Evolutionary conservation across 306 rosid species (phyloP).

Genomic region (Fragaria iinumae): DNA sequence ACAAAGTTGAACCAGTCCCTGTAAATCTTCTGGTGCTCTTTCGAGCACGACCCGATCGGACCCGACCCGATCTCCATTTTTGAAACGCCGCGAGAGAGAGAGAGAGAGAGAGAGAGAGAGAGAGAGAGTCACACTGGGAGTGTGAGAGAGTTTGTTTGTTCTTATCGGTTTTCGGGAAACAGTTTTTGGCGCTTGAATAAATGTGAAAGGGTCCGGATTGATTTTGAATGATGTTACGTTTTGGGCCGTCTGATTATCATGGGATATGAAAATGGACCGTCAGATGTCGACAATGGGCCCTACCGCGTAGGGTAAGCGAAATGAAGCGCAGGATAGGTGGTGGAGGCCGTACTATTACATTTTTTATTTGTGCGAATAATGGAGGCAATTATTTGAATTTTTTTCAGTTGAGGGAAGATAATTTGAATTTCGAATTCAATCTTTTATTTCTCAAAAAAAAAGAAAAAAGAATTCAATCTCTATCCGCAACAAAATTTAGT

Average conservation of each 20-base stretch:
- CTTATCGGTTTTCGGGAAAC: not conserved
- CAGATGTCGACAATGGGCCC: not conserved
- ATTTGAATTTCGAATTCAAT: not conserved
- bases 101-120: not conserved
- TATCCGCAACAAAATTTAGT: too few species aligned
- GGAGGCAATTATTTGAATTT: not conserved
- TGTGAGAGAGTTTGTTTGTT: not conserved
- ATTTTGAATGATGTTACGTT: not conserved
- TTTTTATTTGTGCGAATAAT: not conserved
- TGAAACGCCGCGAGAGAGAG: not conserved
- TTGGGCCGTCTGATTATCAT: not conserved
- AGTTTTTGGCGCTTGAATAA: conserved; percentile 34
- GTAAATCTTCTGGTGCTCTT: conserved; percentile 59
- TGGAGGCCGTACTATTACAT: not conserved
- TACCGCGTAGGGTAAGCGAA: too few species aligned
- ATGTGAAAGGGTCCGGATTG: not conserved
- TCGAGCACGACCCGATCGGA: conserved; percentile 38
- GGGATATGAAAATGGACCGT: not conserved
- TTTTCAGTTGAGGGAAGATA: not conserved
- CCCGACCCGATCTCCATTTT: conserved; percentile 59
- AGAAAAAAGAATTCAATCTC: too few species aligned
- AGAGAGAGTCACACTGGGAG: not conserved
- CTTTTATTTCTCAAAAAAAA: too few species aligned
- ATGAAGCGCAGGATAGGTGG: not conserved
- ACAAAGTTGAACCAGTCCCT: conserved; percentile 80